These are phyloP conservation scores for Amanita rubescens DNA, from an alignment of 768 basidiomycete species.

Conservation along the genomic window DNA sequence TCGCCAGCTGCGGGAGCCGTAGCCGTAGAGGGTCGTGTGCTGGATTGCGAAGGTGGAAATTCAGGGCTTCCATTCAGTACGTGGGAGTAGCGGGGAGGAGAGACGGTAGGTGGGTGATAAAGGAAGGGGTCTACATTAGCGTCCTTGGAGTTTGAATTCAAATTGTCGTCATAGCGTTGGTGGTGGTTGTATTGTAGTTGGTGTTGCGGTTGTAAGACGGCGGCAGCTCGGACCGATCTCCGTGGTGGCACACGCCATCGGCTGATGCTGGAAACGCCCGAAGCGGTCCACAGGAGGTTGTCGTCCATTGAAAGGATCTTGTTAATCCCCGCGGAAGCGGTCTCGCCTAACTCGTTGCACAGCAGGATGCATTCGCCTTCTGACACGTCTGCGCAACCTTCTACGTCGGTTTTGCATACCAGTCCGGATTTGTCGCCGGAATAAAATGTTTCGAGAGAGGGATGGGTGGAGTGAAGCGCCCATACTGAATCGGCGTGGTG, in stretches of 20 bases:
- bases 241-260: conserved; percentile 71
- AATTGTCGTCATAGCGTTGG: too few relatives aligned
- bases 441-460: conserved; percentile 82
- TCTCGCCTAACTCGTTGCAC: conserved; percentile 50
- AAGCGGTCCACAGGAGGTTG: conserved; percentile 83
- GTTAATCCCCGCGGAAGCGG: conserved; percentile 42
- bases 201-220: conserved; percentile 14
- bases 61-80: not conserved
- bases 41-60: conserved; percentile 15
- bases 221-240: conserved; percentile 27
- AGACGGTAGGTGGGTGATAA: conserved; percentile 10
- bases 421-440: conserved; percentile 91
- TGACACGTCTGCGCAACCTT: conserved; percentile 68
- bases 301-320: conserved; percentile 74
- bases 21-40: conserved; percentile 18
- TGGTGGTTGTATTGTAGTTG: conserved; percentile 11
- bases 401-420: conserved; percentile 88
- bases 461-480: conserved; percentile 85
- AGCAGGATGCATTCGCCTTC: conserved; percentile 88
- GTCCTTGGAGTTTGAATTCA: conserved; percentile 10
- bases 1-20: not conserved
- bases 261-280: conserved; percentile 71
- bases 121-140: conserved; percentile 13
- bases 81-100: not conserved
- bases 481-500: conserved; percentile 94